These are phyloP conservation scores for Tolypocladium pustulatum DNA, from an alignment of 2,329 filamentous ascomycete species.

Conservation along the genomic window DNA sequence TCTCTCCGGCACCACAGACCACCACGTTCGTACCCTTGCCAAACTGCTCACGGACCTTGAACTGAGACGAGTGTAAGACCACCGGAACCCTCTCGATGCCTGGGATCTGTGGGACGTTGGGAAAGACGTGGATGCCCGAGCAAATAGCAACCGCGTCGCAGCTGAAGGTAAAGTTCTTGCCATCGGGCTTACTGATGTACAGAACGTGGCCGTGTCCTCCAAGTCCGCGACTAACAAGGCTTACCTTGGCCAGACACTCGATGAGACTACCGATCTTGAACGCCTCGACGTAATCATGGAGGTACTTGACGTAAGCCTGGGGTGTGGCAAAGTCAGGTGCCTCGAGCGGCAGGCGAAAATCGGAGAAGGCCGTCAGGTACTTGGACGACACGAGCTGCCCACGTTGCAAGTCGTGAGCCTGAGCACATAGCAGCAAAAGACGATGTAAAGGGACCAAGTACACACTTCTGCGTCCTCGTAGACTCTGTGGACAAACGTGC, in stretches of 20 bases:
- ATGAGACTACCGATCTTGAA: constrained; percentile 29
- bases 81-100: constrained; percentile 25
- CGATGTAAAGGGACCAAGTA: neutral
- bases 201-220: constrained; percentile 7
- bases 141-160: constrained; percentile 37
- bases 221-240: constrained; percentile 10
- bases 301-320: constrained; percentile 29
- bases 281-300: constrained; percentile 26
- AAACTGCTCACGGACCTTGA: constrained; percentile 32
- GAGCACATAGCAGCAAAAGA: neutral
- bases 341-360: constrained; percentile 30
- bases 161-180: constrained; percentile 11
- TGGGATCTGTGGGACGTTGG: constrained; percentile 24
- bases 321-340: constrained; percentile 33
- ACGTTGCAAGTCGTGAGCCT: neutral
- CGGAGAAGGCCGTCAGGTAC: constrained; percentile 39
- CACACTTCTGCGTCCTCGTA: constrained; percentile 36
- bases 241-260: constrained; percentile 20
- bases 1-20: constrained; percentile 34
- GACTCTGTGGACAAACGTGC: constrained; percentile 34
- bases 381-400: constrained; percentile 35
- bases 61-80: constrained; percentile 30
- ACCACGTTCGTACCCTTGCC: constrained; percentile 27
- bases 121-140: constrained; percentile 31
- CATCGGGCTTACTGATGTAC: constrained; percentile 1